Conservation (phyloP, 2,329 filamentous ascomycete species). For the Diplodia mutila region DNA sequence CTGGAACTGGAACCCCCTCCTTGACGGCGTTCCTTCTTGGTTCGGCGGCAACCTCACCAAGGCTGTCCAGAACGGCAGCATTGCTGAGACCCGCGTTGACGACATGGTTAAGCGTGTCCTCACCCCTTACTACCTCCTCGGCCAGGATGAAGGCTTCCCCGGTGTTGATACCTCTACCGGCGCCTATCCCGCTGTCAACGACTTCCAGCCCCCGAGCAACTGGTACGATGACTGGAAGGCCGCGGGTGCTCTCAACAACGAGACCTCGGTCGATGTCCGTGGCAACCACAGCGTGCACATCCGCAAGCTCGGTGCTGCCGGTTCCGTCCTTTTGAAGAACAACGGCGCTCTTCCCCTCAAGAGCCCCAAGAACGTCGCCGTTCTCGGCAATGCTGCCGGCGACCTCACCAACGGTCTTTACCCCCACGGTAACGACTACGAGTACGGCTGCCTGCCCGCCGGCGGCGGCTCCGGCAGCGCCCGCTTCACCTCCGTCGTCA, state of each 20-base stretch:
- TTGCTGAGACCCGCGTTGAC: conserved; percentile 47
- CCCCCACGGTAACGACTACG: conserved; percentile 31
- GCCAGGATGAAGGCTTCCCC: conserved; percentile 47
- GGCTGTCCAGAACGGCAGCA: conserved; percentile 46
- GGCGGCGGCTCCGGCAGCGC: conserved; percentile 49
- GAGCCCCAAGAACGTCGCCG: conserved; percentile 52
- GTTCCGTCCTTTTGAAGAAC: conserved; percentile 55
- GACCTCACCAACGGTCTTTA: conserved; percentile 56
- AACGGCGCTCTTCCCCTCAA: conserved; percentile 57
- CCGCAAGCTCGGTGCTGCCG: conserved; percentile 47
- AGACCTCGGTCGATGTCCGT: conserved; percentile 35
- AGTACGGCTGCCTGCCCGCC: conserved; percentile 49
- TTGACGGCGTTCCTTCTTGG: conserved; percentile 51
- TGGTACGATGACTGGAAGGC: conserved; percentile 27
- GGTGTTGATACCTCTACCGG: conserved; percentile 38
- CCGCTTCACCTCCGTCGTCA: conserved; percentile 43
- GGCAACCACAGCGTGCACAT: conserved; percentile 42
- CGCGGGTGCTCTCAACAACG: conserved; percentile 28
- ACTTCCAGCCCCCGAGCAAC: conserved; percentile 26
- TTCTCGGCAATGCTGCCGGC: conserved; percentile 56
- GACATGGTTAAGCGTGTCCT: conserved; percentile 54
- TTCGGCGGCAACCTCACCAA: conserved; percentile 41
- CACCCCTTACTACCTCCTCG: conserved; percentile 51
- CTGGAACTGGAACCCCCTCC: conserved; percentile 43
- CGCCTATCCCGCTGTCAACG: conserved; percentile 20